A percentile compares a stretch with the other conserved stretches of the same genome.
Evolutionary conservation across 805 yeast genomes (phyloP).

Genomic region (Clavispora santaluciae): DNA sequence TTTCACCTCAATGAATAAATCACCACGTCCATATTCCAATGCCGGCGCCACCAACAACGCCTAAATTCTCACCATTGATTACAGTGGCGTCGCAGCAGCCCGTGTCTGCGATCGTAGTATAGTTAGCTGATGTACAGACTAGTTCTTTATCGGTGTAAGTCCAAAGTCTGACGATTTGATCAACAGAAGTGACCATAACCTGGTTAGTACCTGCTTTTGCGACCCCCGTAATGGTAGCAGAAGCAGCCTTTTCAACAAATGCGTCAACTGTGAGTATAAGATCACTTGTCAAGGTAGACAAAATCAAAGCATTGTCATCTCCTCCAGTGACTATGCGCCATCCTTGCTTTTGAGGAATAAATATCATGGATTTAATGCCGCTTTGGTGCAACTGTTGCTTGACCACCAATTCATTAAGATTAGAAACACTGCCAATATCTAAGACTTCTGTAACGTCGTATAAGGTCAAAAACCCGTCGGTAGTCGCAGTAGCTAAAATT

Average conservation of each 20-base stretch:
- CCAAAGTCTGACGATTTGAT: conserved; percentile 76
- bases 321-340: conserved; percentile 69
- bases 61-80: conserved; percentile 23
- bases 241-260: conserved; percentile 59
- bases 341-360: conserved; percentile 15
- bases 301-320: conserved; percentile 73
- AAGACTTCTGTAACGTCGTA: conserved; percentile 46
- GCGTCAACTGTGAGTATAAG: conserved; percentile 22
- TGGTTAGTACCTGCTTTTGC: conserved; percentile 21
- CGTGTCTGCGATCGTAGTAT: conserved; percentile 88
- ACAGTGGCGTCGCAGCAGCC: conserved; percentile 56
- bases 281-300: conserved; percentile 18
- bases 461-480: conserved; percentile 73
- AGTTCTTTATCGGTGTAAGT: conserved; percentile 20
- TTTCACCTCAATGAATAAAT: background rate
- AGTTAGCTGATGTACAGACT: conserved; percentile 34
- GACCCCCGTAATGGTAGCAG: conserved; percentile 79
- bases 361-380: conserved; percentile 64
- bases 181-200: conserved; percentile 69
- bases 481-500: conserved; percentile 56
- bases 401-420: conserved; percentile 25
- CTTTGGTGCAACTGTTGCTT: conserved; percentile 72
- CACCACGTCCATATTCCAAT: conserved; percentile 45
- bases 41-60: conserved; percentile 79
- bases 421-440: conserved; percentile 1